These are phyloP conservation scores for Chrysoporthe deuterocubensis DNA, from an alignment of 2,329 filamentous ascomycete species.

Conservation along the genomic window DNA sequence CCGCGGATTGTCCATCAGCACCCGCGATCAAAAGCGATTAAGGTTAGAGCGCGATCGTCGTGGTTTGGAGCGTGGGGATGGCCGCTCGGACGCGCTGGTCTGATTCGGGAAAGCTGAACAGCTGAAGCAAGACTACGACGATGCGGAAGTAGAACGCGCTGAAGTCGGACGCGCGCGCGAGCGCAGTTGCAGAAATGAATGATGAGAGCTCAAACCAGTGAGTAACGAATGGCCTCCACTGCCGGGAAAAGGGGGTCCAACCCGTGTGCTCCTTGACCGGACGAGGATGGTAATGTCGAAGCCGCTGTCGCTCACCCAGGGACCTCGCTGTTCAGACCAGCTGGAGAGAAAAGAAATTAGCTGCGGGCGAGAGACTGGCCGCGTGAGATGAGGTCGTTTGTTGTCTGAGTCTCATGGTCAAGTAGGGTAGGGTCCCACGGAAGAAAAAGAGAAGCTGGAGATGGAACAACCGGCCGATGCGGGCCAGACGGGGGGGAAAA, in stretches of 20 bases:
- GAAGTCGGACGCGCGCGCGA: constrained; percentile 9
- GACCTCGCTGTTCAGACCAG: constrained; percentile 24
- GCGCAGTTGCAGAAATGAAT: constrained; percentile 16
- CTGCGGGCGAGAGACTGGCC: constrained; percentile 21
- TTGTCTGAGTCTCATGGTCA: constrained; percentile 22
- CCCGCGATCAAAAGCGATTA: constrained; percentile 11
- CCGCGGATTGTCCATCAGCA: constrained; percentile 34
- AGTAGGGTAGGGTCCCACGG: constrained; percentile 12
- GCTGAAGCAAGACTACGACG: constrained; percentile 12
- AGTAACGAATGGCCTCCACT: constrained; percentile 20
- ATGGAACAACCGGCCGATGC: constrained; percentile 16
- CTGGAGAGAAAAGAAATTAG: constrained; percentile 29
- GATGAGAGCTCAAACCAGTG: constrained; percentile 26
- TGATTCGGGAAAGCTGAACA: not conserved
- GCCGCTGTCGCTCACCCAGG: constrained; percentile 13
- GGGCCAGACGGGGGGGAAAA: constrained; percentile 6
- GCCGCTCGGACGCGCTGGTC: constrained; percentile 11
- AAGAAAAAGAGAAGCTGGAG: constrained; percentile 19
- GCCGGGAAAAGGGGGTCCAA: constrained; percentile 11
- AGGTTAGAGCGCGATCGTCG: not conserved
- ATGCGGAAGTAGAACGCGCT: not conserved
- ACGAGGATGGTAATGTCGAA: not conserved
- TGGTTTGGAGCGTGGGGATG: constrained; percentile 9
- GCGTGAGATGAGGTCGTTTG: constrained; percentile 21
- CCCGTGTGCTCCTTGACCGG: constrained; percentile 11